These are phyloP conservation scores for Malus sieversii DNA, from an alignment of 306 rosid species.

Conservation along the genomic window DNA sequence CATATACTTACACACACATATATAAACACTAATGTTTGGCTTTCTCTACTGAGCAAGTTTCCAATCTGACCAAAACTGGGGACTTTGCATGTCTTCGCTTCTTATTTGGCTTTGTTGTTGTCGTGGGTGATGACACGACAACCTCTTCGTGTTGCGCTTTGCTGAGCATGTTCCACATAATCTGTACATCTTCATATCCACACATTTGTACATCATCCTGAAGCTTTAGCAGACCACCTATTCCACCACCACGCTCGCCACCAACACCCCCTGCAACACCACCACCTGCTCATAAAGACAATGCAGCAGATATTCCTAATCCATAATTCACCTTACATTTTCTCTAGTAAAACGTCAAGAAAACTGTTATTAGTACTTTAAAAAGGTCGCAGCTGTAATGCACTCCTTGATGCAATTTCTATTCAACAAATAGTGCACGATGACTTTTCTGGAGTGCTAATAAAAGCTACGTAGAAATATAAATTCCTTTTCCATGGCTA, in stretches of 20 bases:
- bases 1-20: not conserved
- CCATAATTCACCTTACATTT: not conserved
- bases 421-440: no score
- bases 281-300: not conserved
- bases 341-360: no score
- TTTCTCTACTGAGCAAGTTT: not conserved
- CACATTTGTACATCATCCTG: slow-evolving; percentile 48
- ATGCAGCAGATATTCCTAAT: not conserved
- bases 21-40: not conserved
- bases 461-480: no score
- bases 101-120: not conserved
- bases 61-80: slow-evolving; percentile 6
- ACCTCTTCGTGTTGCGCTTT: slow-evolving; percentile 1
- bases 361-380: no score
- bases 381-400: no score
- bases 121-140: not conserved
- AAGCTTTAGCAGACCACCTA: slow-evolving; percentile 35
- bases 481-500: no score
- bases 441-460: no score
- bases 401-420: no score
- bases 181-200: slow-evolving; percentile 52
- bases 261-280: not conserved
- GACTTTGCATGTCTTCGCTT: not conserved
- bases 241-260: not conserved
- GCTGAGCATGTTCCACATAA: slow-evolving; percentile 60